These are phyloP conservation scores for Panaeolus papilionaceus DNA, from an alignment of 768 basidiomycete genomes.

Conservation along the genomic window DNA sequence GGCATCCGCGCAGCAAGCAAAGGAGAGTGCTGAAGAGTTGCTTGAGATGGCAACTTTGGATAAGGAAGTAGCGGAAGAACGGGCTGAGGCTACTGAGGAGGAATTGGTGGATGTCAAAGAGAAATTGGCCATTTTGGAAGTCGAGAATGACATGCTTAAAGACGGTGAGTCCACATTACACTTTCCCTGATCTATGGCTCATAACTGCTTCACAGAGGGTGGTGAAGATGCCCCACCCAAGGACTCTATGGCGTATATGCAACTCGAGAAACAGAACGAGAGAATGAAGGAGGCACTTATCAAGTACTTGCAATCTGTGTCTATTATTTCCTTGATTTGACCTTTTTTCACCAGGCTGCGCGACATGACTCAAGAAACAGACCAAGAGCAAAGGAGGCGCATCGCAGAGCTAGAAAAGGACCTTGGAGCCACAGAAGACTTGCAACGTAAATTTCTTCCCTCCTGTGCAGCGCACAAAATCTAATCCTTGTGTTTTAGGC, in stretches of 20 bases:
- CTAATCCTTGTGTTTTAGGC: conserved; percentile 45
- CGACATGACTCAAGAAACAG: conserved; percentile 87
- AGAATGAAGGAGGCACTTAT: conserved; percentile 93
- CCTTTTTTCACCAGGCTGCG: conserved; percentile 62
- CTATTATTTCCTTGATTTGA: background rate
- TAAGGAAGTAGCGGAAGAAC: conserved; percentile 96
- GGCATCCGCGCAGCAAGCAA: conserved; percentile 78
- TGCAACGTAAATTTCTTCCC: conserved; percentile 63
- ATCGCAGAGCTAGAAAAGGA: conserved; percentile 94
- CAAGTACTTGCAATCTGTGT: conserved; percentile 51
- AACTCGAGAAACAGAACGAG: conserved; percentile 97
- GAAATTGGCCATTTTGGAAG: conserved; percentile 76
- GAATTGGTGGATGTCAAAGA: conserved; percentile 86
- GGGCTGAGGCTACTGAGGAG: conserved; percentile 77
- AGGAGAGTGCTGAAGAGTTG: conserved; percentile 85
- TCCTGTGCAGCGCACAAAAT: conserved; percentile 3
- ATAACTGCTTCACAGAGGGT: conserved; percentile 24
- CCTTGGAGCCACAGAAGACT: conserved; percentile 73
- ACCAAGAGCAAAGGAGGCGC: conserved; percentile 79
- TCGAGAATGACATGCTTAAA: conserved; percentile 83
- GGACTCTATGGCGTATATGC: conserved; percentile 72
- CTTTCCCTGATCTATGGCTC: background rate
- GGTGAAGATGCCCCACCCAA: conserved; percentile 47
- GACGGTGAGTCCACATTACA: conserved; percentile 45
- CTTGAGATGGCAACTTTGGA: conserved; percentile 95